Evolutionary conservation across 2,329 filamentous ascomycete genomes (phyloP), one percentile per base, ranked within the genome.

Genomic region (Pezicula radicicola): DNA sequence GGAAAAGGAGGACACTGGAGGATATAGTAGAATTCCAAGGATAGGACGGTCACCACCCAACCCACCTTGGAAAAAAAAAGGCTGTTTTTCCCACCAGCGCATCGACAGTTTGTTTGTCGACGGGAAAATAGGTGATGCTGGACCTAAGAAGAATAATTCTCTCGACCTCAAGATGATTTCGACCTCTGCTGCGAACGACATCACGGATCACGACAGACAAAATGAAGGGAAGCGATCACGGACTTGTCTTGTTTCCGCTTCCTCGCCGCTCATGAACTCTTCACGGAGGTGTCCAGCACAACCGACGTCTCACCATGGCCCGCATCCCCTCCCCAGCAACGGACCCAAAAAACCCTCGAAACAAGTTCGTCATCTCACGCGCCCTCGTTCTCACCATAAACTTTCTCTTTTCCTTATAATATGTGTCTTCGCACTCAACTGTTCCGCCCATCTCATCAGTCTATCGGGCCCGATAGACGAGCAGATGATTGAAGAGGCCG

Each of bases 111-210:
- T 21, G 21, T 30, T 46, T 59, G 56, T 59, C 59, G 54, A 61
- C 49, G 37, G 39, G 25, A 33, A 28, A 41, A 61, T 45, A 40
- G 37, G 60, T 56, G 48, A 66, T 65, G 63, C 59, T 64, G 61
- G 63, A 64, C 56, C 57, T 57, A 64, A 58, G 60, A 59, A 48
- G 58, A 53, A 7, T 25, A 25, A 25, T 25, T 6, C 48, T 40
- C 35, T 45, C 18, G 48, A 55, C 41, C 30, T 52, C 50, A 46
- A 52, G 33, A 48, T 35, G 40, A 52, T 19, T 33, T 15, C 12
- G 54, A 42, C 44, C 55, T 55, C 50, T 51, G 51, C 45, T 44
- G 30, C 46, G 19, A 46, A 36, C 16, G 39, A 47, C 19, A 25
- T 35, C 25, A 51, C 47, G 28, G 37, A 48, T 42, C 39, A 40